Base-by-base conservation (phyloP, 179 eudicot genomes). In the Camellia oleifera region DNA sequence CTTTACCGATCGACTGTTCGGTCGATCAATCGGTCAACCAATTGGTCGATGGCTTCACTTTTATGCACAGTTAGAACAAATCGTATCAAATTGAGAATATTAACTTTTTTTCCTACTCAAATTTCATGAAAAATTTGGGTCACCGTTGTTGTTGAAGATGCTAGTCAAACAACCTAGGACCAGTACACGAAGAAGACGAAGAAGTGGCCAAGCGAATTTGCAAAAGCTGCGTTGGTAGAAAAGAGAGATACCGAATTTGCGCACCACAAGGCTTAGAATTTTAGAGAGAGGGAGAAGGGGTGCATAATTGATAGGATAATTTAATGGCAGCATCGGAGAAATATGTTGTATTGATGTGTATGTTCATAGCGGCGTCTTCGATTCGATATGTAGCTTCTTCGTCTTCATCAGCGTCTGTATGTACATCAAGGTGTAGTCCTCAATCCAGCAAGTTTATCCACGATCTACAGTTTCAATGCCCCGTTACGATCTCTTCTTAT, bases 391-490 rank as follows among this genome's bases (percentile, higher is more conserved):
- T 77, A 74, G 40, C 78, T 56, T 73, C 78, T 12, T 42, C 82
- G 48, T 52, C 54, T 12, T 68, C 71, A 1, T 73, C 72, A 7
- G 42, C 23, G 17, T 57, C 83, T 67, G 64, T 17, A 78, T 78
- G 65, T 67, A 20, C 20, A 42, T 52, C 65, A 23, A 48, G 46
- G 44, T 77, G 80, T 72, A 40, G n/a, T 81, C 80, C 54, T 63
- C 77, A 81, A 77, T 40, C 26, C 50, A 63, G 17, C 62, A 8
- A 58, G 20, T 13, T 81, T 63, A 14, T 81, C 53, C 73, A 73
- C 66, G 84, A 81, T 81, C 84, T 81, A 17, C 80, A 77, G 58
- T 58, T 81, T 63, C 84, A 77, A 44, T 81, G 84, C 77, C 84
- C 84, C 65, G 44, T 3, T 3, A 69, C 80, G 63, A 77, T 77